phyloP scores from a whole-genome alignment of 495 filamentous ascomycete genomes.

The Daldinia decipiens region DNA sequence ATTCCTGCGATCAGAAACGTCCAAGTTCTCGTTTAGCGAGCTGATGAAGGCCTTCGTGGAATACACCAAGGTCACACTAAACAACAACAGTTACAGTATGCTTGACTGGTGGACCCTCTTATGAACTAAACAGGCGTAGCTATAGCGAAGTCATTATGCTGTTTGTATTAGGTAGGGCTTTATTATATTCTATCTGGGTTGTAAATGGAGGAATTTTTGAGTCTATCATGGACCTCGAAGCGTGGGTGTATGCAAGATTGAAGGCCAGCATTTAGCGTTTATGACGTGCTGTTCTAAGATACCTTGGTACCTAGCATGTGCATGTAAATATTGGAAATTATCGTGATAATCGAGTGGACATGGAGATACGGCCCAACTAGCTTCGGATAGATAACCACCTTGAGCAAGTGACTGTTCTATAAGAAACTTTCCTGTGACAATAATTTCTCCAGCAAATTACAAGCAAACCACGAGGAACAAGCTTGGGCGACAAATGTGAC shows the following conservation, averaged over 20 bases:
- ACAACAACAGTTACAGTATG: neutral
- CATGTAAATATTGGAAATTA: no score
- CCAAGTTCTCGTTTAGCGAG: neutral
- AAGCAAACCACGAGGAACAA: neutral
- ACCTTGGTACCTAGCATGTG: neutral
- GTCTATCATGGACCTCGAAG: neutral
- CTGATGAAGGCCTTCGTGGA: neutral
- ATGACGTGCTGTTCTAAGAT: neutral
- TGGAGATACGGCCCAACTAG: no score
- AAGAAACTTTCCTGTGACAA: neutral
- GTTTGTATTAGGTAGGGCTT: neutral
- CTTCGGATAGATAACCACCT: no score
- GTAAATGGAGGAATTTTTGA: neutral
- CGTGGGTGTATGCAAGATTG: neutral
- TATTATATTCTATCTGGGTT: neutral
- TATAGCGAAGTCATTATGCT: neutral
- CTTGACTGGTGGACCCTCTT: neutral
- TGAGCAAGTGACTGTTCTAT: neutral
- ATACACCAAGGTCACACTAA: neutral
- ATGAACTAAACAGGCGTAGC: neutral
- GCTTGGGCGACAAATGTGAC: constrained; percentile 44
- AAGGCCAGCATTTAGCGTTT: neutral
- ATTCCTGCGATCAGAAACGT: neutral
- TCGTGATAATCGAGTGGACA: no score
- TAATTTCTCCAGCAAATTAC: constrained; percentile 1